Percentiles rank a stretch among this genome's conserved stretches.
These are phyloP conservation scores for Cyberlindnera maclurae DNA, from an alignment of 805 yeast genomes.

Conservation along the genomic window DNA sequence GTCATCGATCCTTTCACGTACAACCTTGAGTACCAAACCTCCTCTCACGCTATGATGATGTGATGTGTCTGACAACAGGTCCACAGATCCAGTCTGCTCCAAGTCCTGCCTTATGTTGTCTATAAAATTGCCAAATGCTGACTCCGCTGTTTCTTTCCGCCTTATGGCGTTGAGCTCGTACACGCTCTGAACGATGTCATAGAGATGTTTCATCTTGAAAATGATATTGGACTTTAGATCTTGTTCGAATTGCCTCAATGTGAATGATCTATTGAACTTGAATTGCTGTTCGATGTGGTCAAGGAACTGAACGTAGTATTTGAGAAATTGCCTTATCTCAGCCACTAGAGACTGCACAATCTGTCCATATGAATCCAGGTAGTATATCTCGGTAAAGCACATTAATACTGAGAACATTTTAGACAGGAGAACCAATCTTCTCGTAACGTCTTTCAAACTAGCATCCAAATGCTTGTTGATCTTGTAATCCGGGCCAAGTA, in stretches of 20 bases:
- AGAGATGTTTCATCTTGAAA: slow-evolving; percentile 44
- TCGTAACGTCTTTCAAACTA: slow-evolving; percentile 62
- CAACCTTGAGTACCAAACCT: slow-evolving; percentile 57
- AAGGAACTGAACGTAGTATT: slow-evolving; percentile 28
- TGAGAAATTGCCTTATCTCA: slow-evolving; percentile 42
- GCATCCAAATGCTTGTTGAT: slow-evolving; percentile 68
- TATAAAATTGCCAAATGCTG: slow-evolving; percentile 36
- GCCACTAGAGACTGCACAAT: slow-evolving; percentile 68
- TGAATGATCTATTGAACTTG: slow-evolving; percentile 40
- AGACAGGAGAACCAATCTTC: slow-evolving; percentile 54
- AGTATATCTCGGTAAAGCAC: slow-evolving; percentile 55
- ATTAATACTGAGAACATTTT: slow-evolving; percentile 52
- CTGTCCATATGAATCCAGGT: slow-evolving; percentile 52
- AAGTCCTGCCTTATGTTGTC: slow-evolving; percentile 32
- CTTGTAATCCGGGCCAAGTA: slow-evolving; percentile 69
- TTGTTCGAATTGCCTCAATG: slow-evolving; percentile 54
- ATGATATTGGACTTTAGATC: slow-evolving; percentile 32
- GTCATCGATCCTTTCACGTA: slow-evolving; percentile 49
- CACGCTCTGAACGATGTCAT: slow-evolving; percentile 49
- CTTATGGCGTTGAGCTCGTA: slow-evolving; percentile 37
- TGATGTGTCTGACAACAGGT: slow-evolving; percentile 44
- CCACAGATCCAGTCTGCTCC: slow-evolving; percentile 38
- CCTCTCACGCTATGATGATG: slow-evolving; percentile 63
- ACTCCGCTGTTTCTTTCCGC: slow-evolving; percentile 26
- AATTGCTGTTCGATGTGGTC: slow-evolving; percentile 48